Base-by-base conservation (phyloP, 306 rosid species). In the Medicago truncatula region DNA sequence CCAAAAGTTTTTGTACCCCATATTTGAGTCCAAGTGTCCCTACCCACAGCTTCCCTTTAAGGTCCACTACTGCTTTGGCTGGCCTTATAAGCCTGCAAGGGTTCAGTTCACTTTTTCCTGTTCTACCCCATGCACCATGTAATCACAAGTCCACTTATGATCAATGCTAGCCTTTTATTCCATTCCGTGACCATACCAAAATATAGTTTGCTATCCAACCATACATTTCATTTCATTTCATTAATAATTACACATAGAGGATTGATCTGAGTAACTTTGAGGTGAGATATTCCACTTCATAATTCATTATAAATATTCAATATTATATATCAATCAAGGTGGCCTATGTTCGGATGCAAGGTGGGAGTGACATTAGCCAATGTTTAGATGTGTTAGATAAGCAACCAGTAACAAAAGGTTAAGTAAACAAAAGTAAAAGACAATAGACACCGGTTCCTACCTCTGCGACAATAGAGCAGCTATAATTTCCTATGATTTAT, bases 161-260 rank as follows among this genome's bases (percentile, higher is more conserved):
- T 78, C 43, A 59, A 49, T 64, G 17, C 36, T 56, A 18, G 2
- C 44, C 49, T 74, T 81, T 78, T 78, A 65, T 81, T 84, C 81
- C 73, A 78, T 85, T 85, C 76, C 68, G 73, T 78, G 73, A 82
- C 85, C 85, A 73, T 67, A 77, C 56, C 75, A 82, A 58, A 82
- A 58, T 28, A 73, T 49, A 39, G 23, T 76, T 71, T 82, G 0
- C 52, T 67, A 58, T 77, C 25, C 67, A 61, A 76, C 16, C 73
- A 65, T 47, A 69, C 54, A 31, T 81, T 73, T 74, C 71, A 59
- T 81, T 73, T 74, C 71, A 59, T 76, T 43, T 81, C 41, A 75
- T 75, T 54, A 14, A 23, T 58, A 58, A 23, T 58, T 58, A 34
- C 38, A 34, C 7, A 5, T 34, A 34, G 38, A 34, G 38, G 38